Percentiles rank a stretch among this genome's conserved stretches.
Conservation (phyloP, 192 early-diverging fungal genomes). For the Coemansia sp. region DNA sequence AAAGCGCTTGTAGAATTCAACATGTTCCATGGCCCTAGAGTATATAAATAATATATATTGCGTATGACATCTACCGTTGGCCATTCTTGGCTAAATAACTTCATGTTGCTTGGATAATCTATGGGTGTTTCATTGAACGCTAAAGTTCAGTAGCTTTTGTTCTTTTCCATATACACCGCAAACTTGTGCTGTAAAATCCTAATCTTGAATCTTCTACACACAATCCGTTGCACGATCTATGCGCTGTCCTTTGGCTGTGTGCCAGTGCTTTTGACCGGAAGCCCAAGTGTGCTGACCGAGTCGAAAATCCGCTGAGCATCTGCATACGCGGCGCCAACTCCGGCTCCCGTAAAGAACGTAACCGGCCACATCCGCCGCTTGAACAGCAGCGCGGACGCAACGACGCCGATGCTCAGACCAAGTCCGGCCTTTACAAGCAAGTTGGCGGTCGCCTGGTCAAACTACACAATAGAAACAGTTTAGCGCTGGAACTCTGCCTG, state of each 20-base stretch:
- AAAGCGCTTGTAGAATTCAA: constrained; percentile 45
- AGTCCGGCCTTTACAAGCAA: constrained; percentile 77
- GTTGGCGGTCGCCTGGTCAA: constrained; percentile 83
- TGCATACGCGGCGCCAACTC: constrained; percentile 78
- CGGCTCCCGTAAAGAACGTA: constrained; percentile 77
- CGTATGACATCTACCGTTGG: too few relatives aligned
- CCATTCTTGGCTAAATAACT: too few relatives aligned
- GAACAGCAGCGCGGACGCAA: constrained; percentile 84
- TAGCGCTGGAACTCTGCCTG: background rate
- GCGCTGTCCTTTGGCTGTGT: background rate
- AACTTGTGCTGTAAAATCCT: too few relatives aligned
- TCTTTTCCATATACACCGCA: too few relatives aligned
- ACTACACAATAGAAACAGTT: constrained; percentile 57
- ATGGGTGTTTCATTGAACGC: too few relatives aligned
- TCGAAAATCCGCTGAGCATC: constrained; percentile 69
- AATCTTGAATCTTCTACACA: too few relatives aligned
- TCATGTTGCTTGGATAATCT: too few relatives aligned
- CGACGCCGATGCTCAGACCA: constrained; percentile 81
- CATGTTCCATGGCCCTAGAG: constrained; percentile 16
- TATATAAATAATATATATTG: too few relatives aligned
- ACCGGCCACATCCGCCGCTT: constrained; percentile 85
- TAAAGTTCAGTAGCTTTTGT: too few relatives aligned
- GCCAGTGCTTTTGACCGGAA: background rate
- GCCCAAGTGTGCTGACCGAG: constrained; percentile 42
- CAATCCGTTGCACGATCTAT: background rate